phyloP scores from a whole-genome alignment of 371 early-diverging fungal species.

The Apophysomyces ossiformis region DNA sequence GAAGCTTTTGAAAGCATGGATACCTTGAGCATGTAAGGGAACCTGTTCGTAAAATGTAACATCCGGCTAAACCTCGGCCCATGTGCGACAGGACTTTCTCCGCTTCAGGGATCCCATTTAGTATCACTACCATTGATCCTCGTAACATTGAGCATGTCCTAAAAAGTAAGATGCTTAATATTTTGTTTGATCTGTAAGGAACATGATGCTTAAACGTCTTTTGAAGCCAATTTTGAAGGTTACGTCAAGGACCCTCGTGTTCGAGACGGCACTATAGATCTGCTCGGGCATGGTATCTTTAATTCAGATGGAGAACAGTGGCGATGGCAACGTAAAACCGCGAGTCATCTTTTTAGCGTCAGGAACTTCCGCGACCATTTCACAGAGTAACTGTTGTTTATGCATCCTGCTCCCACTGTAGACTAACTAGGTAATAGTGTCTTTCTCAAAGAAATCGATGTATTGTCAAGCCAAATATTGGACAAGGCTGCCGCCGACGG shows the following conservation, averaged over 20 bases:
- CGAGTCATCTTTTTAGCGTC: slow-evolving; percentile 52
- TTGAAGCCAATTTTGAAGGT: slow-evolving; percentile 53
- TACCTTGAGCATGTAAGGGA: slow-evolving; percentile 35
- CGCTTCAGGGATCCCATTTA: slow-evolving; percentile 26
- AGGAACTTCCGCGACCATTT: slow-evolving; percentile 56
- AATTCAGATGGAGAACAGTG: slow-evolving; percentile 63
- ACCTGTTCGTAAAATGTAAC: not conserved
- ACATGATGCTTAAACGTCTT: not conserved
- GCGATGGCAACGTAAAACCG: slow-evolving; percentile 39
- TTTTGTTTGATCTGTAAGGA: not conserved
- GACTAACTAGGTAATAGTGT: slow-evolving; percentile 23
- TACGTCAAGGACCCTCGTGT: slow-evolving; percentile 59
- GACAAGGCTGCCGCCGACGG: slow-evolving; percentile 35
- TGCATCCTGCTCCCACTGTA: not conserved
- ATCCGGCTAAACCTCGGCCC: not conserved
- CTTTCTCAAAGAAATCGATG: slow-evolving; percentile 51
- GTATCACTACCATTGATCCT: slow-evolving; percentile 31
- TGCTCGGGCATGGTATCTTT: slow-evolving; percentile 80
- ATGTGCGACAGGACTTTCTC: slow-evolving; percentile 28
- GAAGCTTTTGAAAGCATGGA: slow-evolving; percentile 15
- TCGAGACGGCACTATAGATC: slow-evolving; percentile 34
- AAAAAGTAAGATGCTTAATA: slow-evolving; percentile 24
- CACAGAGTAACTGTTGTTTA: slow-evolving; percentile 23
- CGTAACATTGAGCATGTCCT: slow-evolving; percentile 37
- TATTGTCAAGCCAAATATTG: slow-evolving; percentile 29